These are phyloP conservation scores for Termitomyces sp. DNA, from an alignment of 768 basidiomycete genomes.

Conservation along the genomic window DNA sequence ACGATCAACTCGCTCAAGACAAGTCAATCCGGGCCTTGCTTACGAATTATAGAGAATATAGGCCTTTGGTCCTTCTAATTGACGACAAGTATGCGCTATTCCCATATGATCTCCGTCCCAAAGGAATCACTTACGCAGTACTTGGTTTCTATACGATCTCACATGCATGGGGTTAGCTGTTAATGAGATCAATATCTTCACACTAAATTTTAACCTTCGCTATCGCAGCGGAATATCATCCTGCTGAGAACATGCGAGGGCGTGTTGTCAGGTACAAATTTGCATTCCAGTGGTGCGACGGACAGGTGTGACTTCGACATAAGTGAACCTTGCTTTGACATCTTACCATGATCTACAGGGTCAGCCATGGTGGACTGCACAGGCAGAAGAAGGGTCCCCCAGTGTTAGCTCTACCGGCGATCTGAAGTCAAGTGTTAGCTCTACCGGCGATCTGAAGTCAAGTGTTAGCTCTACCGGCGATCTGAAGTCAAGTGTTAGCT, in stretches of 20 bases:
- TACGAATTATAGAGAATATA: conserved; percentile 47
- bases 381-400: background rate
- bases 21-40: conserved; percentile 70
- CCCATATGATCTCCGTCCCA: conserved; percentile 59
- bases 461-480: background rate
- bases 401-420: background rate
- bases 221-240: conserved; percentile 59
- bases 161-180: conserved; percentile 61
- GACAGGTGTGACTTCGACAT: conserved; percentile 41
- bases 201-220: background rate
- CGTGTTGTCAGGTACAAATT: conserved; percentile 79
- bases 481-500: no score
- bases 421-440: no score
- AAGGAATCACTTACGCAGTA: conserved; percentile 45
- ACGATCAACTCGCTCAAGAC: conserved; percentile 67
- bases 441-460: background rate
- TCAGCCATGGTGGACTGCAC: conserved; percentile 41
- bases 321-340: background rate
- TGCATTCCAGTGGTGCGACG: conserved; percentile 80
- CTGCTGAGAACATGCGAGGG: conserved; percentile 41
- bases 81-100: conserved; percentile 75
- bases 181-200: conserved; percentile 7
- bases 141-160: conserved; percentile 73
- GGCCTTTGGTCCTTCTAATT: conserved; percentile 66
- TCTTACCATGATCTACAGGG: conserved; percentile 27